Evolutionary conservation across 2,329 filamentous ascomycete species (phyloP).

Genomic region (Chrysoporthe austroafricana): DNA sequence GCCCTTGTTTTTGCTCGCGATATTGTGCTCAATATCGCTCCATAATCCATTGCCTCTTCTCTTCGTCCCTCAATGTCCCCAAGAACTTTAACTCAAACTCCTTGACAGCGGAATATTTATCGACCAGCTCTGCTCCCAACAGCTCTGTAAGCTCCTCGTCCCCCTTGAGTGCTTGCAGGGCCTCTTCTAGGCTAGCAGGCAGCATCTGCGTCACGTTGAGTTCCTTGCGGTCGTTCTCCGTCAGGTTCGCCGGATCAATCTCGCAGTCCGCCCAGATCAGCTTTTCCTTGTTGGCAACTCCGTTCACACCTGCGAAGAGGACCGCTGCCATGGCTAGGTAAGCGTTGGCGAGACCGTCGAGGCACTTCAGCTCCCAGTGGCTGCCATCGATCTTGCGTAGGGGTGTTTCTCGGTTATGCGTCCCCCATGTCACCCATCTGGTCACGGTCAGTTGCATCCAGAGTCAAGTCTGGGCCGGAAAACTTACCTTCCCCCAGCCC

Average conservation of each 20-base stretch:
- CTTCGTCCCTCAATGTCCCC: conserved; percentile 49
- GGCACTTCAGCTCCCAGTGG: conserved; percentile 77
- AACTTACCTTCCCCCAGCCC: conserved; percentile 68
- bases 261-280: conserved; percentile 58
- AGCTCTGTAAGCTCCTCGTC: conserved; percentile 51
- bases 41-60: conserved; percentile 63
- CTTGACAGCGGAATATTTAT: conserved; percentile 63
- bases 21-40: conserved; percentile 60
- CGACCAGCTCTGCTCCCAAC: conserved; percentile 55
- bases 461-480: not conserved
- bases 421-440: conserved; percentile 76
- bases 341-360: conserved; percentile 81
- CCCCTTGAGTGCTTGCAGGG: conserved; percentile 53
- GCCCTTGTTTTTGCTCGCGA: not conserved
- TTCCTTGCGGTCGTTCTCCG: conserved; percentile 48
- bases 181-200: conserved; percentile 58
- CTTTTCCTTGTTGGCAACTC: conserved; percentile 49
- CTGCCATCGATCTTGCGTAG: conserved; percentile 67
- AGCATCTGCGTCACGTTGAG: conserved; percentile 59
- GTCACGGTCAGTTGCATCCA: not conserved
- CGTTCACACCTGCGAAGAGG: conserved; percentile 61
- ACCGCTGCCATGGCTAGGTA: conserved; percentile 71
- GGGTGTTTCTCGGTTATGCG: conserved; percentile 77
- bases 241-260: conserved; percentile 57
- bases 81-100: conserved; percentile 58